These are phyloP conservation scores for Exsudoporus frostii DNA, from an alignment of 768 basidiomycete genomes.

Conservation along the genomic window DNA sequence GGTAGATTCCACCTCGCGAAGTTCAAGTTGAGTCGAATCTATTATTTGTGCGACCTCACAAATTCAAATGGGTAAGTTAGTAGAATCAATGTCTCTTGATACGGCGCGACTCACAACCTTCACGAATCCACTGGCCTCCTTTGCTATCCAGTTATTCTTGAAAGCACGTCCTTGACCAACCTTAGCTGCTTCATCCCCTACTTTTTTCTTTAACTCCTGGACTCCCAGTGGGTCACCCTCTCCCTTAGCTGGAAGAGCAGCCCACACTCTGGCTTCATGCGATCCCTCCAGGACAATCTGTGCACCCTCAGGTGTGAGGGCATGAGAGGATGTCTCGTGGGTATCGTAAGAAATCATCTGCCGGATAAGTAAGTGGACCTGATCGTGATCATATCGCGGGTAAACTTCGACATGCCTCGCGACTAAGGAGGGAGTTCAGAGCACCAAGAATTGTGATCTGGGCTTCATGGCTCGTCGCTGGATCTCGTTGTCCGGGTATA, in stretches of 20 bases:
- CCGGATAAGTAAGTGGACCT: constrained; percentile 11
- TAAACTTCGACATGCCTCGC: constrained; percentile 56
- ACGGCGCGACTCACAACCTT: constrained; percentile 60
- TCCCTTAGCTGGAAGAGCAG: constrained; percentile 70
- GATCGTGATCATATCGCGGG: constrained; percentile 2
- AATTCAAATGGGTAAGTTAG: constrained; percentile 2
- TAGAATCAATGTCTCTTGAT: background rate
- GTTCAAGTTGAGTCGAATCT: constrained; percentile 73
- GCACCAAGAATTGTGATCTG: constrained; percentile 87
- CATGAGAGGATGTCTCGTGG: constrained; percentile 72
- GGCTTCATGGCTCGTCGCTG: constrained; percentile 65
- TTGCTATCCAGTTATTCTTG: constrained; percentile 95
- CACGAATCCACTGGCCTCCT: constrained; percentile 84
- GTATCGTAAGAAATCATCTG: constrained; percentile 85
- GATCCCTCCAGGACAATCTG: constrained; percentile 81
- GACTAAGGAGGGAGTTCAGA: constrained; percentile 83
- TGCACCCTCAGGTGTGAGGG: constrained; percentile 77
- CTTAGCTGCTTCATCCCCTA: constrained; percentile 89
- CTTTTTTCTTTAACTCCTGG: constrained; percentile 63
- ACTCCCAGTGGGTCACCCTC: constrained; percentile 63
- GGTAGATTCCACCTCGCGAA: constrained; percentile 68
- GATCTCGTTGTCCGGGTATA: constrained; percentile 58
- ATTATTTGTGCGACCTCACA: constrained; percentile 59
- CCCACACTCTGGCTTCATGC: constrained; percentile 95
- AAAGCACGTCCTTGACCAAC: constrained; percentile 95